Base-by-base conservation (phyloP, 176 grass and related monocot species). In the Eremochloa ophiuroides region DNA sequence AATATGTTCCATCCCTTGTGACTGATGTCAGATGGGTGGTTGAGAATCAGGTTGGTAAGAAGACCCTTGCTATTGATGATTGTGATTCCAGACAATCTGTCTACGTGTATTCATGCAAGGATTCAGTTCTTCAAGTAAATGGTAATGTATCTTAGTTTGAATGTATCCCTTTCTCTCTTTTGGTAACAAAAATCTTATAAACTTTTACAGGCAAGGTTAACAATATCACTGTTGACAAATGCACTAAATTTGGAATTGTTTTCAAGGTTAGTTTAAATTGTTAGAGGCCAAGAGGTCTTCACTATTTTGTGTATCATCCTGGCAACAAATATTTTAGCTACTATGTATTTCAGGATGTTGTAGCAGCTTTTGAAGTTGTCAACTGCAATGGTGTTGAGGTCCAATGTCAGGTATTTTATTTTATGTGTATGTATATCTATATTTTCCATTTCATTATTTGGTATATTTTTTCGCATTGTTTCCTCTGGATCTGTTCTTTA, bases 181-280 rank as follows among this genome's bases (percentile, higher is more conserved):
- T 60, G 56, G 46, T 63, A 13, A 65, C 41, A 77, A 28, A 25
- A 80, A 69, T 75, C 77, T 66, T 53, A 34, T 62, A 73, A 72
- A 17, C 12, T 11, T 78, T 69, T 85, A 75, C 89, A 99, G 93
- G 97, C 67, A 99, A 99, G 34, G 34, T 99, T 68, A 99, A 99
- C 70, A 99, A 99, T 78, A 99, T 99, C 69, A 99, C 97, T 68
- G 82, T 99, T 78, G 97, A 99, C 71, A 99, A 96, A 70, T 99
- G 97, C 89, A 99, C 91, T 42, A 99, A 99, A 80, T 82, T 87
- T 40, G 97, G 93, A 82, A 74, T 99, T 0, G 86, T 99, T 61
- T 99, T 99, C 77, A 96, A 72, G 85, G 95, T 98, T 58, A 82
- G 89, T 85, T 42, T 29, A 81, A 53, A 60, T 29, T 74, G 14